Base-by-base conservation (phyloP, 2,329 filamentous ascomycete genomes). In the Monosporascus sp. region DNA sequence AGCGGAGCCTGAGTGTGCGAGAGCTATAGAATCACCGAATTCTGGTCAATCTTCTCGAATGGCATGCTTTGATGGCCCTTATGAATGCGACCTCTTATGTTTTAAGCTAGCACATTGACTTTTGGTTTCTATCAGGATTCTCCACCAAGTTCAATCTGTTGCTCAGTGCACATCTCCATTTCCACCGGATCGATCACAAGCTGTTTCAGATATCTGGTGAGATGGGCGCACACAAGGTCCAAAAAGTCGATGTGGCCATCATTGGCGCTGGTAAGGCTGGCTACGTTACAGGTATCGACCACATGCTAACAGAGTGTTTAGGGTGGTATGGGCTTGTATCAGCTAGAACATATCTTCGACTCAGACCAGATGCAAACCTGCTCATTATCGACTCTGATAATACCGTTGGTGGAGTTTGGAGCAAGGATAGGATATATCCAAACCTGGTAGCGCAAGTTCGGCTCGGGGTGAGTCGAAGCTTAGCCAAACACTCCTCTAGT, bases 341-440 rank as follows among this genome's bases (percentile, higher is more conserved):
- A 3, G 58, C 59, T 8, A 59, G 59, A 46, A 63, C 62, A 19
- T 64, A 62, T 51, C 57, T 64, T 24, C 55, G 59, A 27, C 51
- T 64, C 20, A 45, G 52, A 26, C 62, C 62, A n/a, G 56, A 55
- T 17, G 52, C 60, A 17, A 64, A 56, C 43, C 50, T 63, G 31
- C 50, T 64, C 41, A 59, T 64, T 36, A 57, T 64, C 40, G 62
- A 64, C 51, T 59, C 56, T 8, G 61, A 61, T 48, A 61, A 50
- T 27, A 59, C 54, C 3, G 61, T 64, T 50, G 60, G 62, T 5
- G 62, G 62, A 27, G 59, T 61, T 38, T 64, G 62, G 62, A 62
- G 61, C 38, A 59, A 59, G 51, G 59, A 62, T n/a, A 57, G 62
- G 27, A 37, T 64, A 38, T 64, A 64, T 50, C 62, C 62, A 17